Evolutionary conservation across 352 stramenopile species (phyloP).

Genomic region (Pythium myriotylum): DNA sequence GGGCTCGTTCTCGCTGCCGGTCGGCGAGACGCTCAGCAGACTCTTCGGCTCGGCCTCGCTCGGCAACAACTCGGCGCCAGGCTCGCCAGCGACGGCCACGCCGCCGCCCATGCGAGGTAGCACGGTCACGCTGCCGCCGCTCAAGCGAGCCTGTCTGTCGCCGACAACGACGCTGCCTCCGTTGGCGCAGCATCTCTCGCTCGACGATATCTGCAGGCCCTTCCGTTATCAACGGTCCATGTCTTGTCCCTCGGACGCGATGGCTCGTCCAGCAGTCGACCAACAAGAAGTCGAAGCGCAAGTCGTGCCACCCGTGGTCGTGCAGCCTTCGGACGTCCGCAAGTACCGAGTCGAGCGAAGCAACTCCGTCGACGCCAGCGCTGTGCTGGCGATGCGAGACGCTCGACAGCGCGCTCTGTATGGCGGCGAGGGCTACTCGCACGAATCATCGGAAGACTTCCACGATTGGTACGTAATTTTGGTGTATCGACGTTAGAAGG

Average conservation of each 20-base stretch:
- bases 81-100: constrained; percentile 6
- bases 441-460: constrained; percentile 38
- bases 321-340: constrained; percentile 26
- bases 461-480: constrained; percentile 38
- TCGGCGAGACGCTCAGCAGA: constrained; percentile 32
- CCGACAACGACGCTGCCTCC: constrained; percentile 31
- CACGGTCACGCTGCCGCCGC: constrained; percentile 31
- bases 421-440: constrained; percentile 19
- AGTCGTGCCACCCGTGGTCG: constrained; percentile 21
- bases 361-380: constrained; percentile 51
- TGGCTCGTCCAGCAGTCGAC: constrained; percentile 21
- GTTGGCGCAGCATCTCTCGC: constrained; percentile 20
- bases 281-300: constrained; percentile 14
- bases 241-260: constrained; percentile 78
- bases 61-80: constrained; percentile 14
- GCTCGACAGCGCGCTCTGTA: constrained; percentile 29
- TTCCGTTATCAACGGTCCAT: constrained; percentile 66
- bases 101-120: constrained; percentile 19
- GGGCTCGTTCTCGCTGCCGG: constrained; percentile 37
- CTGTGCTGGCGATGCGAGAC: constrained; percentile 35
- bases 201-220: constrained; percentile 57
- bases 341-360: constrained; percentile 58
- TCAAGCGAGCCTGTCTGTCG: constrained; percentile 28
- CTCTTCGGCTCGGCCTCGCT: constrained; percentile 25
- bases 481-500: constrained; percentile 1